A percentile compares a stretch with the other conserved stretches of the same genome.
phyloP scores from a whole-genome alignment of 2,329 filamentous ascomycete species.

The Nemania sp. region DNA sequence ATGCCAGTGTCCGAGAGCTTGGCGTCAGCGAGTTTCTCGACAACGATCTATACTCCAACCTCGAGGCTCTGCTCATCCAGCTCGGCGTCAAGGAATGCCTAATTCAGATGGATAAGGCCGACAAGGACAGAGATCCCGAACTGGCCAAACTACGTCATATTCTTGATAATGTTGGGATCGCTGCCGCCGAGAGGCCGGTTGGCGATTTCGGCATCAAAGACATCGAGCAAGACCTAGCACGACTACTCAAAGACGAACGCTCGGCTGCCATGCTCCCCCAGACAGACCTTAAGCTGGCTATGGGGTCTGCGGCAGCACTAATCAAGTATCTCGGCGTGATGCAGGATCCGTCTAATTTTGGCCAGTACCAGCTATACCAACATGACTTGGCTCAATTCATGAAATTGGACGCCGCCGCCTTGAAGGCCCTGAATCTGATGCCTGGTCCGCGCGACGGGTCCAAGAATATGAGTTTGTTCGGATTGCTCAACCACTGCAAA shows the following conservation, averaged over 20 bases:
- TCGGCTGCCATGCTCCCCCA: slow-evolving; percentile 78
- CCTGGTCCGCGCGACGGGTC: slow-evolving; percentile 89
- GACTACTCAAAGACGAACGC: slow-evolving; percentile 84
- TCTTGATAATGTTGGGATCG: slow-evolving; percentile 88
- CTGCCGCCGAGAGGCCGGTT: slow-evolving; percentile 76
- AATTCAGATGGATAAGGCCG: slow-evolving; percentile 74
- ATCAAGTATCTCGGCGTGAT: slow-evolving; percentile 94
- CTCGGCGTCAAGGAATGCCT: slow-evolving; percentile 93
- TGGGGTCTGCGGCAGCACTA: slow-evolving; percentile 89
- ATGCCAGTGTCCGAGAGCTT: slow-evolving; percentile 92
- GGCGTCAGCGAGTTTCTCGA: slow-evolving; percentile 98
- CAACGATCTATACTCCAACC: slow-evolving; percentile 97
- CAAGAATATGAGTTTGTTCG: slow-evolving; percentile 97
- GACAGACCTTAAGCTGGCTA: slow-evolving; percentile 90
- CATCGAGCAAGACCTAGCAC: slow-evolving; percentile 91
- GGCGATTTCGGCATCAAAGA: slow-evolving; percentile 85
- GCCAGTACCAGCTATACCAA: slow-evolving; percentile 95
- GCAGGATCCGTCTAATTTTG: slow-evolving; percentile 91
- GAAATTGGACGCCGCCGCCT: slow-evolving; percentile 93
- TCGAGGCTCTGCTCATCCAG: slow-evolving; percentile 94
- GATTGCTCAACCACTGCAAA: slow-evolving; percentile 95
- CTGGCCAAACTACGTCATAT: slow-evolving; percentile 85
- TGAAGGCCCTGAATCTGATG: slow-evolving; percentile 96
- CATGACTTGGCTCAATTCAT: slow-evolving; percentile 97
- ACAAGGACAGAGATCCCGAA: slow-evolving; percentile 88